Percentiles rank a stretch among this genome's conserved stretches.
phyloP scores from a whole-genome alignment of 495 filamentous ascomycete genomes.

The Daldinia grandis region DNA sequence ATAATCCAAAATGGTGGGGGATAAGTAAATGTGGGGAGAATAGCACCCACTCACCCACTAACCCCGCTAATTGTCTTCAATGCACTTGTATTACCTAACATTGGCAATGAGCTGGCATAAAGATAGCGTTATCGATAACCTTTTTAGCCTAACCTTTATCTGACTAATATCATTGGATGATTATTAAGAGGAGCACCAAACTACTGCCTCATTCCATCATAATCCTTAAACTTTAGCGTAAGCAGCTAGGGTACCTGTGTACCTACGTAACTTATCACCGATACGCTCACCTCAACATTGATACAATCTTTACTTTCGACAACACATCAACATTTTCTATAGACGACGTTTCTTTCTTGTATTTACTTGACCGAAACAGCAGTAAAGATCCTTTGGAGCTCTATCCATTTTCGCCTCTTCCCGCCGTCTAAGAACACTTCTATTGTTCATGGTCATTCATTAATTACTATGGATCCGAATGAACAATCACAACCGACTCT shows the following conservation, averaged over 20 bases:
- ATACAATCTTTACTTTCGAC: neutral
- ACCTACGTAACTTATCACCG: neutral
- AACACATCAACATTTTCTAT: neutral
- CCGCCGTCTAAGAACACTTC: neutral
- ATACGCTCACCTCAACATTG: neutral
- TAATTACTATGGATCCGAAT: slow-evolving; percentile 40
- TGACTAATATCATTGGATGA: neutral
- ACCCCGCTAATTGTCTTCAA: slow-evolving; percentile 5
- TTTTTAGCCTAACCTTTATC: neutral
- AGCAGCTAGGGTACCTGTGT: neutral
- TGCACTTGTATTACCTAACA: neutral
- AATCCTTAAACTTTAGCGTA: neutral
- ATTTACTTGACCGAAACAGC: neutral
- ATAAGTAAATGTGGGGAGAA: neutral
- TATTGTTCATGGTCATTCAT: neutral
- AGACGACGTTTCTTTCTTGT: neutral
- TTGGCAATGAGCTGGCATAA: neutral
- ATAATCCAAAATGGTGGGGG: neutral
- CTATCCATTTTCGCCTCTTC: neutral
- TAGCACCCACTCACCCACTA: neutral
- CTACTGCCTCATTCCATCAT: slow-evolving; percentile 13
- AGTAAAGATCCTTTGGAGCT: neutral
- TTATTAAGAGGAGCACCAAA: neutral
- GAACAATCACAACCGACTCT: slow-evolving; percentile 36
- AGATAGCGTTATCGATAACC: neutral